Evolutionary conservation across 2,329 filamentous ascomycete species (phyloP).

Genomic region (Monilinia fructigena): DNA sequence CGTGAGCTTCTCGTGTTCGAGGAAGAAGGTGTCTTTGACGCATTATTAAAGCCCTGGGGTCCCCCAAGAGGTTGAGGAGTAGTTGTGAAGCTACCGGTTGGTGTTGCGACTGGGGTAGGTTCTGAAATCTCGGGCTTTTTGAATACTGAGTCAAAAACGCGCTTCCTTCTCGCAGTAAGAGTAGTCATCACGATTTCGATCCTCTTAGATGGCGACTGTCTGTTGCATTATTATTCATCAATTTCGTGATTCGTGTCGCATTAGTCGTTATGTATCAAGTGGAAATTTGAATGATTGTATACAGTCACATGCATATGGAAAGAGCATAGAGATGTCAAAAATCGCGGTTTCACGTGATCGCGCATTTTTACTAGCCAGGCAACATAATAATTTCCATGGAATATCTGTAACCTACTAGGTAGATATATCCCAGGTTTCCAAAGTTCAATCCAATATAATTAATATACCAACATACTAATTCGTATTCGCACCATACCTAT

Average conservation of each 20-base stretch:
- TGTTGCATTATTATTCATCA: conserved; percentile 6
- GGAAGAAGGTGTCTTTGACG: not conserved
- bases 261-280: not conserved
- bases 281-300: not conserved
- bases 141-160: conserved; percentile 41
- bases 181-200: conserved; percentile 13
- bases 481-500: too few relatives aligned
- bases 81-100: conserved; percentile 31
- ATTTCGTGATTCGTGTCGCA: not conserved
- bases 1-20: conserved; percentile 13
- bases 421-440: too few relatives aligned
- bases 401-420: too few relatives aligned
- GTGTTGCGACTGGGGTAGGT: conserved; percentile 37
- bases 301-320: not conserved
- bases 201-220: not conserved
- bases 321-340: conserved; percentile 6
- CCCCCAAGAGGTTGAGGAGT: conserved; percentile 35
- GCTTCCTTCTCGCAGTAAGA: conserved; percentile 30
- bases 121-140: conserved; percentile 32
- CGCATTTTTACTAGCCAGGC: not conserved
- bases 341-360: conserved; percentile 1
- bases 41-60: conserved; percentile 21
- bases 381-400: not conserved
- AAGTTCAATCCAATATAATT: too few relatives aligned
- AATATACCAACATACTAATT: too few relatives aligned